Base-by-base conservation (phyloP, 495 filamentous ascomycete species). In the Mytilinidion resinicola region DNA sequence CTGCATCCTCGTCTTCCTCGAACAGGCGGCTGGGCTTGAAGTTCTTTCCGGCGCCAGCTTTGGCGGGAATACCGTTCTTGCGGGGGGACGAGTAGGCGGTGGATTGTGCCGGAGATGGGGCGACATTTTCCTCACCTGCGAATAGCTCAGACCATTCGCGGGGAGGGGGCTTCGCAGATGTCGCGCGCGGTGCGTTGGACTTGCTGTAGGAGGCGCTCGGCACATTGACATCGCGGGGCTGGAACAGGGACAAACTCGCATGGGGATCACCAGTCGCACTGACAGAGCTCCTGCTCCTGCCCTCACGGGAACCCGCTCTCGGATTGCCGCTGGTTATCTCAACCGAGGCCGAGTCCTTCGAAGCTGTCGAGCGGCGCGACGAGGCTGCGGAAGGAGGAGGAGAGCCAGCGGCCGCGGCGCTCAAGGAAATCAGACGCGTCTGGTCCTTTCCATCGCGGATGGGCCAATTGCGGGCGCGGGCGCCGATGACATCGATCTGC, bases 361-460 rank as follows among this genome's bases (percentile, higher is more conserved):
- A 53, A 21, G 62, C 56, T 17, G 63, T 66, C 10, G 63, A 58
- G 11, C 53, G 57, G 11, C 58, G 48, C 15, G 62, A 66, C 1
- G 53, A 41, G 4, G 63, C 43, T 3, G 55, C 51, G 43, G 55
- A 51, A 36, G 66, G 51, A 12, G 52, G 43, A 41, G 63, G 51
- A 39, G 58, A 61, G 8, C 57, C 64, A 15, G 52, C 44, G 8
- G 56, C 21, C 4, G 69, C 63, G 43, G 67, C 67, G 46, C 74
- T 77, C 3, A 69, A 67, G 62, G 73, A 74, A 61, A 97, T 86
- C 57, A 95, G 75, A 62, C 80, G 85, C 43, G 84, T 78, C 72
- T 97, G 93, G 21, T 95, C 90, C 62, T 82, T 86, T 56, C 86
- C 88, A 67, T 96, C 90, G 58, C 85, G 87, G 71, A 98, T 92